Evolutionary conservation across 345 rosid species (phyloP).

Genomic region (Trapa incisa): DNA sequence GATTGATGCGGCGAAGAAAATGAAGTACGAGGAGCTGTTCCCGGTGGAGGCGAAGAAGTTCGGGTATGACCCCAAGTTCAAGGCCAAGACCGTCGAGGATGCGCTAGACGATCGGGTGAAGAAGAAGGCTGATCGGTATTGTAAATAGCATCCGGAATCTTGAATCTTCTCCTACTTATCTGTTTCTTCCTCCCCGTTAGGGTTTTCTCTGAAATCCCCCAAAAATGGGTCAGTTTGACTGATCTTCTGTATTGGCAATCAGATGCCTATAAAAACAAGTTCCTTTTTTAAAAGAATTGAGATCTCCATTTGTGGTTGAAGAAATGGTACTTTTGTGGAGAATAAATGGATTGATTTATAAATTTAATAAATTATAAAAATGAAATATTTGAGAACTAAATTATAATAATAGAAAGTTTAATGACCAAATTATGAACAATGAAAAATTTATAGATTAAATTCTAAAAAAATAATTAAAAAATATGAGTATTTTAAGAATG

Average conservation of each 20-base stretch:
- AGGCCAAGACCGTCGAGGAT: slow-evolving; percentile 41
- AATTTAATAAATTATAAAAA: too few species aligned
- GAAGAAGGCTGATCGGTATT: slow-evolving; percentile 94
- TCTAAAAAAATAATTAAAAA: too few species aligned
- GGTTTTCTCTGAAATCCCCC: background rate
- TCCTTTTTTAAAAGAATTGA: too few species aligned
- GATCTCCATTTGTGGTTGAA: too few species aligned
- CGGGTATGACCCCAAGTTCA: slow-evolving; percentile 50
- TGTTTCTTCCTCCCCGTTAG: background rate
- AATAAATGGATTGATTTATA: too few species aligned
- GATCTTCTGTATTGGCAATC: background rate
- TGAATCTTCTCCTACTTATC: background rate
- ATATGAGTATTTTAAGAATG: too few species aligned
- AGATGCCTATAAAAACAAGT: background rate
- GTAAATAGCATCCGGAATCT: slow-evolving; percentile 33
- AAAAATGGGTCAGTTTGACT: background rate
- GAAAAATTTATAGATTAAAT: too few species aligned
- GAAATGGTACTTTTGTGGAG: too few species aligned
- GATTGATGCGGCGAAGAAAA: slow-evolving; percentile 77
- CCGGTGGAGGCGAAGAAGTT: slow-evolving; percentile 83
- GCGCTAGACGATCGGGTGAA: slow-evolving; percentile 93
- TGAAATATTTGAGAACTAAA: too few species aligned
- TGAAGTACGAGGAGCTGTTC: slow-evolving; percentile 74
- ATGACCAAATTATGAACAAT: too few species aligned
- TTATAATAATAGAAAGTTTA: too few species aligned